These are phyloP conservation scores for Aspergillus carbonarius DNA, from an alignment of 2,329 filamentous ascomycete species.

Conservation along the genomic window DNA sequence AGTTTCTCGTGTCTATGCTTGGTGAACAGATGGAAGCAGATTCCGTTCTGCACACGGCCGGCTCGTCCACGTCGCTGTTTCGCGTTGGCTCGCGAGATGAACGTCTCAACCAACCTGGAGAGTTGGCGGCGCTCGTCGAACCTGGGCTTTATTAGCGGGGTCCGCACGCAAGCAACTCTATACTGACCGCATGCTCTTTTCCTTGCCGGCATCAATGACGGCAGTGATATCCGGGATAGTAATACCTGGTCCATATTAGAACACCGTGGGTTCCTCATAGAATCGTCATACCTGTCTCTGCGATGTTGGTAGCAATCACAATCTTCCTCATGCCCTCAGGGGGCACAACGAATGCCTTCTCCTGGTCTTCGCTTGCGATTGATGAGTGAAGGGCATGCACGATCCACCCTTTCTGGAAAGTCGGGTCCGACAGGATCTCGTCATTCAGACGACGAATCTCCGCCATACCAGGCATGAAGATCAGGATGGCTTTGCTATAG, in stretches of 20 bases:
- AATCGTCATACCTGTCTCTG: conserved; percentile 71
- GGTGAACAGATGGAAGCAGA: conserved; percentile 96
- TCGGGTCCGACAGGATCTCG: conserved; percentile 72
- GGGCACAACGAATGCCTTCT: conserved; percentile 84
- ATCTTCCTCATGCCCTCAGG: conserved; percentile 84
- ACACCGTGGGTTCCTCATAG: neutral
- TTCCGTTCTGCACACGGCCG: conserved; percentile 88
- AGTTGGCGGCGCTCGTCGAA: conserved; percentile 92
- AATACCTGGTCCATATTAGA: conserved; percentile 52
- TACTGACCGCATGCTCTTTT: conserved; percentile 76
- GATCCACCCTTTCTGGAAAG: conserved; percentile 75
- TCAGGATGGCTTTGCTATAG: conserved; percentile 87
- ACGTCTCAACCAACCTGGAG: conserved; percentile 86
- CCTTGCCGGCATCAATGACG: conserved; percentile 94
- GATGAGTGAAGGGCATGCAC: conserved; percentile 90
- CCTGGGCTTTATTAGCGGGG: conserved; percentile 40
- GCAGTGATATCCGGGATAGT: conserved; percentile 98
- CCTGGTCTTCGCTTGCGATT: conserved; percentile 94
- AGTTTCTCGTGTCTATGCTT: conserved; percentile 79
- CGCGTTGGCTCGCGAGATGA: conserved; percentile 92
- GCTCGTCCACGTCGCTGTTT: conserved; percentile 93
- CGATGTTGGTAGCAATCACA: conserved; percentile 95
- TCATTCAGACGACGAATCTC: conserved; percentile 90
- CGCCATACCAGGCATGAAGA: conserved; percentile 91
- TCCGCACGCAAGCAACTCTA: neutral